Conservation (phyloP, 2,329 filamentous ascomycete species). For the Aspergillus brasiliensis region DNA sequence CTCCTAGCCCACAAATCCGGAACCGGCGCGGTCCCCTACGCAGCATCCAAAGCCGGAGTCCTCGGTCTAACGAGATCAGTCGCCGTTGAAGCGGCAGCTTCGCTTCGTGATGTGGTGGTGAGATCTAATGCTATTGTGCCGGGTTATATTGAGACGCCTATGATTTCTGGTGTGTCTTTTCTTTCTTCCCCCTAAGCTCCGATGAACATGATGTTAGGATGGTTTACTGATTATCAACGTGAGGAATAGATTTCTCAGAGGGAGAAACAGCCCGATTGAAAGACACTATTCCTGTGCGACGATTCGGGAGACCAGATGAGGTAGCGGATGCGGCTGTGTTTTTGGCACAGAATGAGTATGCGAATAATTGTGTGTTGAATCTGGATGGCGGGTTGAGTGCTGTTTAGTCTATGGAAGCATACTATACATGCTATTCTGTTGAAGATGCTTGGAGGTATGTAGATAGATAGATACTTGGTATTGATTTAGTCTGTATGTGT, state of each 20-base stretch:
- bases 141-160: slow-evolving; percentile 79
- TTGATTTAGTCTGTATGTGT: background rate
- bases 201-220: background rate
- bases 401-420: slow-evolving; percentile 40
- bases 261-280: slow-evolving; percentile 33
- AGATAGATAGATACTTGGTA: background rate
- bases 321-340: slow-evolving; percentile 82
- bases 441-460: background rate
- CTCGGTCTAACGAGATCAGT: slow-evolving; percentile 57
- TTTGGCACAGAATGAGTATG: slow-evolving; percentile 74
- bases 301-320: slow-evolving; percentile 70
- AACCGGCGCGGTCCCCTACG: slow-evolving; percentile 71
- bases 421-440: no score
- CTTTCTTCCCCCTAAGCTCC: background rate
- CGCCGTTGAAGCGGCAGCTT: slow-evolving; percentile 35
- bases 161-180: slow-evolving; percentile 66
- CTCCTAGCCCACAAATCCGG: slow-evolving; percentile 71
- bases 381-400: slow-evolving; percentile 83
- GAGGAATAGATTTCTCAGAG: slow-evolving; percentile 46
- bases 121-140: slow-evolving; percentile 80
- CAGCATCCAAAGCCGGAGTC: slow-evolving; percentile 78
- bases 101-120: slow-evolving; percentile 65
- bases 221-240: background rate
- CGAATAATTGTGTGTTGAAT: slow-evolving; percentile 84
- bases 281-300: slow-evolving; percentile 62